Base-by-base conservation (phyloP, 2,329 filamentous ascomycete genomes). In the Epichloe scottii region DNA sequence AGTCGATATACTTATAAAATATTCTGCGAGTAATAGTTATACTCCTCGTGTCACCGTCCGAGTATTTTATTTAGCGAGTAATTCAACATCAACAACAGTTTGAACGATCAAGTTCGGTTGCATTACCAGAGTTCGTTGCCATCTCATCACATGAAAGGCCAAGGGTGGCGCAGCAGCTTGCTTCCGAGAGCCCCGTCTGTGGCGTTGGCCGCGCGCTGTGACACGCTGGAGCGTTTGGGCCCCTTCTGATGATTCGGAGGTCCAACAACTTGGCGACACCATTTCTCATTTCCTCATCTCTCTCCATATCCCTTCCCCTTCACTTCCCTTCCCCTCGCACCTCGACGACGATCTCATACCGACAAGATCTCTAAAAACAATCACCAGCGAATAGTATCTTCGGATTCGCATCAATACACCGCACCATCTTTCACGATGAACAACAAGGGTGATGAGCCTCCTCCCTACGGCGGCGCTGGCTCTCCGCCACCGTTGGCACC, bases 371-470 rank as follows among this genome's bases (percentile, higher is more conserved):
- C n/a, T 4, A 47, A 26, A 10, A 38, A 17, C 14, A 38, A 38
- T 11, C 10, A 30, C 3, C 10, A 38, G 35, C 11, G 26, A 21
- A 46, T 37, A 14, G 19, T 23, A 12, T 17, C 3, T 21, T 7
- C n/a, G n/a, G n/a, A n/a, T 6, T 26, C 8, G 6, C 2, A 37
- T 38, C 12, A 19, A 19, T 23, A 33, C n/a, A 33, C 26, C 17
- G 21, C 40, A 15, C 11, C 38, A 34, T 26, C 21, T 37, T 53
- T 26, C 56, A 56, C 33, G 38, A 76, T 75, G 72, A 66, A 71
- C 50, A 61, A 66, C 58, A 75, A 77, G 61, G 59, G 67, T 63
- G 72, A 76, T 50, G 65, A 72, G 35, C 76, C 76, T 49, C 75
- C 75, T 26, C 70, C 73, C 42, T 77, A 78, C 62, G 65, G 64